These are phyloP conservation scores for Cucurbita moschata DNA, from an alignment of 306 rosid genomes.

Conservation along the genomic window DNA sequence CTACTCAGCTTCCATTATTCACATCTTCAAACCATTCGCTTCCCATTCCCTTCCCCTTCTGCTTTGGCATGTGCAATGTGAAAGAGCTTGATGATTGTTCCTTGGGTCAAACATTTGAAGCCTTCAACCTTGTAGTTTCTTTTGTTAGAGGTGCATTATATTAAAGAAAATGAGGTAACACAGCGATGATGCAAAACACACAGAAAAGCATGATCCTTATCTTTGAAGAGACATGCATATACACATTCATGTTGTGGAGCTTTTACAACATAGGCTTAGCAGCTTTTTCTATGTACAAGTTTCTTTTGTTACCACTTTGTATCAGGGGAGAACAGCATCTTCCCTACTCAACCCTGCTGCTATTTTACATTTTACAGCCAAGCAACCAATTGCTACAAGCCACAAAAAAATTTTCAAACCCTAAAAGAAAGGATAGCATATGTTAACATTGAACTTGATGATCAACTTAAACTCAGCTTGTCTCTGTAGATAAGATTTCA, in stretches of 20 bases:
- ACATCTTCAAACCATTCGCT: background rate
- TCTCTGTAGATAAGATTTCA: conserved; percentile 58
- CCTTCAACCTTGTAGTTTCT: background rate
- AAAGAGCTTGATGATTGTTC: background rate
- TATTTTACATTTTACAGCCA: background rate
- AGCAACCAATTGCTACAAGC: conserved; percentile 8
- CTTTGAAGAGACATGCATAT: background rate
- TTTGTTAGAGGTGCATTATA: background rate
- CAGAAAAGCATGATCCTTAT: background rate
- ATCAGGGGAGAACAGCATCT: background rate
- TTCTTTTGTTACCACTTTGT: background rate
- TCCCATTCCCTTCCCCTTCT: too few relatives aligned
- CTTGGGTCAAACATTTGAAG: background rate
- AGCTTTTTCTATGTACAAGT: conserved; percentile 1
- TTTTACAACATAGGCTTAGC: background rate
- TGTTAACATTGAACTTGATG: conserved; percentile 3
- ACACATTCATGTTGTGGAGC: conserved; percentile 2
- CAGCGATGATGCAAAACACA: background rate
- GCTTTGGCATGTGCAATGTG: background rate
- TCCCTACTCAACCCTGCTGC: background rate
- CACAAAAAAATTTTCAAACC: conserved; percentile 13
- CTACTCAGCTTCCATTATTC: background rate
- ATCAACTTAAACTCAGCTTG: conserved; percentile 14
- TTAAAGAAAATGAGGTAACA: background rate
- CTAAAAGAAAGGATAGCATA: background rate